Conservation (phyloP, 129 eudicot genomes). For the Heracleum sosnowskyi region DNA sequence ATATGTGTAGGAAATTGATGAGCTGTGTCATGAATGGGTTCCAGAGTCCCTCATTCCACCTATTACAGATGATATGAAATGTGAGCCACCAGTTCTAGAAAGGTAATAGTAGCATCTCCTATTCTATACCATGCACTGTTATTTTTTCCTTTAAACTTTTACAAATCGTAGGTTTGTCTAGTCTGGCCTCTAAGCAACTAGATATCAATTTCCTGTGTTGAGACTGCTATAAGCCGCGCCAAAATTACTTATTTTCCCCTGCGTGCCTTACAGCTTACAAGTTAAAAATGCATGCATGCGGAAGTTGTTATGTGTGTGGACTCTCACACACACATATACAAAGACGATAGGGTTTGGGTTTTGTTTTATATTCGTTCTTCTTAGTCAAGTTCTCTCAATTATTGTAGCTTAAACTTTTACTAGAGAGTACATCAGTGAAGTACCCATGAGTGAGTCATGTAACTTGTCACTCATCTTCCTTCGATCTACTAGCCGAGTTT, state of each 20-base stretch:
- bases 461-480: background rate
- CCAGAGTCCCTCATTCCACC: slow-evolving; percentile 93
- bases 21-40: slow-evolving; percentile 94
- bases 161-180: background rate
- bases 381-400: background rate
- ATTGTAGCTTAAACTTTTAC: background rate
- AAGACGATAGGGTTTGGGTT: background rate
- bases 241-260: background rate
- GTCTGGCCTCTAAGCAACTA: background rate
- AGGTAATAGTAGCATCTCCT: slow-evolving; percentile 31
- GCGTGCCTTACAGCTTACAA: background rate
- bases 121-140: background rate
- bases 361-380: background rate
- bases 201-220: background rate
- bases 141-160: background rate
- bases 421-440: background rate
- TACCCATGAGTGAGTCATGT: background rate
- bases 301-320: background rate
- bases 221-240: background rate
- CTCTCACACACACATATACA: background rate
- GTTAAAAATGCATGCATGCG: background rate
- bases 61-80: slow-evolving; percentile 63
- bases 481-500: background rate
- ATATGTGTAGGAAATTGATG: slow-evolving; percentile 63
- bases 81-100: slow-evolving; percentile 67